Percentiles rank a stretch among this genome's conserved stretches.
phyloP scores from a whole-genome alignment of 768 basidiomycete genomes.

The Antrodiella citrinella region DNA sequence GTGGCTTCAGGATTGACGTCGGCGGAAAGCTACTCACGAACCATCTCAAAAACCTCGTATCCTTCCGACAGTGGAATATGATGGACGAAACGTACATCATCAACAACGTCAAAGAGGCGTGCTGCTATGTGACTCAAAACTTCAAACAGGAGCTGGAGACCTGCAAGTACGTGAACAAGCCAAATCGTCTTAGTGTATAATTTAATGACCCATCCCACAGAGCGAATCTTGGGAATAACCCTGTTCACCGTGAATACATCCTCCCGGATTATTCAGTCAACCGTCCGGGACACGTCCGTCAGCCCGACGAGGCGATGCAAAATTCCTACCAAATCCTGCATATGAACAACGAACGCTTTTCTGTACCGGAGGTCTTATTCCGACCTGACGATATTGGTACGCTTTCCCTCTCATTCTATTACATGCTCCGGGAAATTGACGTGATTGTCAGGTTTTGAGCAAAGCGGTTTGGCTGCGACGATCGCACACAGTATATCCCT shows the following conservation, averaged over 20 bases:
- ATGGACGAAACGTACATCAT: constrained; percentile 95
- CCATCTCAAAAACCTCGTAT: constrained; percentile 87
- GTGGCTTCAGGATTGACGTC: constrained; percentile 70
- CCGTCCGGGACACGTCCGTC: constrained; percentile 48
- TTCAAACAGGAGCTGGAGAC: constrained; percentile 69
- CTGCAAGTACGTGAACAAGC: constrained; percentile 52
- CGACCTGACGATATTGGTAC: constrained; percentile 83
- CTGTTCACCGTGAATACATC: constrained; percentile 81
- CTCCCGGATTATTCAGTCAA: constrained; percentile 80
- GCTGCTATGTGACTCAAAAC: constrained; percentile 75
- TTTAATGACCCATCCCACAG: too few species aligned
- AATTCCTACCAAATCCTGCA: constrained; percentile 63
- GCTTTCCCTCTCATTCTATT: constrained; percentile 19
- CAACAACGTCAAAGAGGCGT: constrained; percentile 86
- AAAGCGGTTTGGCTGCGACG: constrained; percentile 69
- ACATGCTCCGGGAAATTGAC: constrained; percentile 3
- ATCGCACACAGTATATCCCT: constrained; percentile 69
- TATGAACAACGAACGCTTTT: constrained; percentile 90
- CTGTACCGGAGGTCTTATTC: constrained; percentile 90
- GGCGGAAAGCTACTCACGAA: constrained; percentile 95
- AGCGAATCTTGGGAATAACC: constrained; percentile 45
- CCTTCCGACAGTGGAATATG: constrained; percentile 97
- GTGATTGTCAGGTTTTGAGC: constrained; percentile 53
- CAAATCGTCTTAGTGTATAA: constrained; percentile 5
- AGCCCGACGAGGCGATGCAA: constrained; percentile 41